Conservation (phyloP, 305 asterid species). For the Fraxinus ornus region DNA sequence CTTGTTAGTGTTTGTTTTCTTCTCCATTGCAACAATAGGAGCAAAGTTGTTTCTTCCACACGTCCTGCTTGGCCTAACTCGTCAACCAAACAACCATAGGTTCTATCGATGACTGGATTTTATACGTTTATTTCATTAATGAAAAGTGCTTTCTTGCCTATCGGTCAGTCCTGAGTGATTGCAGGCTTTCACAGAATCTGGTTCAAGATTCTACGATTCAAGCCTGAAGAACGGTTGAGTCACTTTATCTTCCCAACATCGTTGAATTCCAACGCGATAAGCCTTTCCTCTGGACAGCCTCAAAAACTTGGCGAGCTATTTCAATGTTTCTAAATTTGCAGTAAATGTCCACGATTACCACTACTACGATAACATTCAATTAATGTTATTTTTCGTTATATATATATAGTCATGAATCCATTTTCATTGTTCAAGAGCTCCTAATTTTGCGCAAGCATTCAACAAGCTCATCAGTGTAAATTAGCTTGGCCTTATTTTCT, state of each 20-base stretch:
- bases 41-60: slow-evolving; percentile 50
- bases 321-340: slow-evolving; percentile 54
- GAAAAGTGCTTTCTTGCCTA: slow-evolving; percentile 43
- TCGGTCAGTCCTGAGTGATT: slow-evolving; percentile 38
- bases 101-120: slow-evolving; percentile 43
- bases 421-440: slow-evolving; percentile 49
- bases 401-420: slow-evolving; percentile 42
- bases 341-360: slow-evolving; percentile 67
- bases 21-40: too few species aligned
- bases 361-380: slow-evolving; percentile 47
- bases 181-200: slow-evolving; percentile 54
- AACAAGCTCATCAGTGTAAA: slow-evolving; percentile 54
- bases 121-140: slow-evolving; percentile 39
- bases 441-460: slow-evolving; percentile 57
- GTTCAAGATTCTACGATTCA: slow-evolving; percentile 34
- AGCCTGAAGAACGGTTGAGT: slow-evolving; percentile 42
- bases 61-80: slow-evolving; percentile 58
- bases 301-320: slow-evolving; percentile 36
- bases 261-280: slow-evolving; percentile 68
- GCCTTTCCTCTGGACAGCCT: slow-evolving; percentile 34
- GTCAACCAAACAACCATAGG: slow-evolving; percentile 74
- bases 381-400: slow-evolving; percentile 33
- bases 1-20: too few species aligned
- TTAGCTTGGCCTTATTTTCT: slow-evolving; percentile 33
- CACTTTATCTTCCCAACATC: slow-evolving; percentile 55